Evolutionary conservation across 768 basidiomycete genomes (phyloP).

Genomic region (Cystobasidium ongulense): DNA sequence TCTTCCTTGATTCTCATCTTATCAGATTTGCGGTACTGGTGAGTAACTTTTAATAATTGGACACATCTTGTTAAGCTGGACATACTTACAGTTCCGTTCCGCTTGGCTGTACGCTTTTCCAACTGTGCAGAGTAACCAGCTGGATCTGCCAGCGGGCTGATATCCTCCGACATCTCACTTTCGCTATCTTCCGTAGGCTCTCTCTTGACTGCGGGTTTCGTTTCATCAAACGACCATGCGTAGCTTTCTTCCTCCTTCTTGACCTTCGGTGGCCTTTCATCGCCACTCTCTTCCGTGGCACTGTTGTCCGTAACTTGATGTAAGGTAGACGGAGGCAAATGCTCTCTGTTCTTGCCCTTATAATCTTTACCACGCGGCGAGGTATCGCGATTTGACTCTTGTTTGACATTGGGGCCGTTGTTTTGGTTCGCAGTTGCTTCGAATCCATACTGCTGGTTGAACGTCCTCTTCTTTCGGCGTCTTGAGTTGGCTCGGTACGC

Average conservation of each 20-base stretch:
- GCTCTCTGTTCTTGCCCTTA: background rate
- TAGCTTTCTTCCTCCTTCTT: background rate
- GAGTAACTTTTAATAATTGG: background rate
- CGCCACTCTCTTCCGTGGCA: background rate
- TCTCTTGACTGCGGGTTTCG: background rate
- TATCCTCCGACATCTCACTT: conserved; percentile 15
- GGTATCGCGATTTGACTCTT: background rate
- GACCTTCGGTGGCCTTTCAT: background rate
- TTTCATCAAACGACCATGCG: background rate
- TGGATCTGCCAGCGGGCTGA: conserved; percentile 16
- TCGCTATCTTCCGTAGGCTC: background rate
- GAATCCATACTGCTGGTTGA: background rate
- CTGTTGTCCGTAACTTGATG: background rate
- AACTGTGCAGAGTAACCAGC: background rate
- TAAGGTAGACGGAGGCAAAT: background rate
- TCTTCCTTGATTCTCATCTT: background rate
- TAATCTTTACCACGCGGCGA: background rate
- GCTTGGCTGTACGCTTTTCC: background rate
- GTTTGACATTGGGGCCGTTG: background rate
- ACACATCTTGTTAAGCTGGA: background rate
- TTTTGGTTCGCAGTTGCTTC: background rate
- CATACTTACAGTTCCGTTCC: background rate
- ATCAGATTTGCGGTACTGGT: background rate
- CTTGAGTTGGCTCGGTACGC: background rate
- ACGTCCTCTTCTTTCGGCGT: background rate